Evolutionary conservation across 768 basidiomycete species (phyloP), one percentile per base, ranked within the genome.

Genomic region (Lactarius hatsudake): DNA sequence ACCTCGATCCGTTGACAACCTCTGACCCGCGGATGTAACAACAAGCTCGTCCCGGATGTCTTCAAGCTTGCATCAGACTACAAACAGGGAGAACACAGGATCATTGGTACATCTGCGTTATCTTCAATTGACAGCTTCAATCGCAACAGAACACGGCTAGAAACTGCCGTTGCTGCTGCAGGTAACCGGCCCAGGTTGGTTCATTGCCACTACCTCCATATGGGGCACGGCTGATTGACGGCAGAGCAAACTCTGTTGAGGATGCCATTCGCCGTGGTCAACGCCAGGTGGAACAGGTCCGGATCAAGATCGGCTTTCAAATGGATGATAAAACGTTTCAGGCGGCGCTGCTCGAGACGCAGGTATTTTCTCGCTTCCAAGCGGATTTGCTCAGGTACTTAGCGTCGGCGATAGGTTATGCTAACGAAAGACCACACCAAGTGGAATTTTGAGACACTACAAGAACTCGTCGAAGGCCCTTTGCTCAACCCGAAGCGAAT

Each of bases 321-420:
- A 93, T 98, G 86, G 97, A 99, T 75, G 97, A 98, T 76, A 89
- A 84, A 75, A 85, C 90, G 5, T 99, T 98, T 77, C 93, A 96
- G 73, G 81, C 87, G 5, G 84, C 82, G 48, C 80, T 99, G 59
- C 81, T 95, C 26, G 94, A 97, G 72, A 93, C 94, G 2, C 92
- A 94, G 78, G 94, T 94, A 75, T 8, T 43, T 45, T 45, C 28
- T 15, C 28, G 17, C 26, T 17, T 54, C 66, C 26, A 13, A 32
- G 36, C 6, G 18, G 15, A 36, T 34, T 40, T 36, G 13, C 28
- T 36, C 59, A 23, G 36, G 20, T 23, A 20, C 43, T 53, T 45
- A 42, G 56, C 28, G 20, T 17, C 26, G 26, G 13, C 12, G 32
- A n/a, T 70, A 93, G 91, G 91, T 96, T 15, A 89, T 93, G 81